These are phyloP conservation scores for Blastobotrys illinoisensis DNA, from an alignment of 1,139 yeast species.

Conservation along the genomic window DNA sequence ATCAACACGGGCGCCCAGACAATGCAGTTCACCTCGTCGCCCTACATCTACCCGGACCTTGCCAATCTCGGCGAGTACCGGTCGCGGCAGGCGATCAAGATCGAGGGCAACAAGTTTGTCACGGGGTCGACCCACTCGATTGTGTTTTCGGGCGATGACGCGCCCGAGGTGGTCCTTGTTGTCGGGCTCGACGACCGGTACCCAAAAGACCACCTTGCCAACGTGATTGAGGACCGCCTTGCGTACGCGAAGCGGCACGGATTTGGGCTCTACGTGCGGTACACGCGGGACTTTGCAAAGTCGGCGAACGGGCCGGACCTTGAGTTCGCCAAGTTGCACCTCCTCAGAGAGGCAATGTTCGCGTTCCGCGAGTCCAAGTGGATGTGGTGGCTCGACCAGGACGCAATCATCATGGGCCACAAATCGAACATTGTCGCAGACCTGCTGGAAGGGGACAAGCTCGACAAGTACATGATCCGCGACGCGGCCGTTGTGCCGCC, in stretches of 20 bases:
- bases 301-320: slow-evolving; percentile 19
- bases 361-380: slow-evolving; percentile 84
- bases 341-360: slow-evolving; percentile 78
- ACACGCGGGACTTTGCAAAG: slow-evolving; percentile 67
- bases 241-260: slow-evolving; percentile 71
- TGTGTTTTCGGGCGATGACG: slow-evolving; percentile 16
- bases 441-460: slow-evolving; percentile 46
- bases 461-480: slow-evolving; percentile 56
- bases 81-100: slow-evolving; percentile 24
- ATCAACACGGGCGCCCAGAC: slow-evolving; percentile 24
- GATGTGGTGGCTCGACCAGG: slow-evolving; percentile 83
- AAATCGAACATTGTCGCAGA: slow-evolving; percentile 45
- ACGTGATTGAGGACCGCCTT: slow-evolving; percentile 71
- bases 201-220: slow-evolving; percentile 35
- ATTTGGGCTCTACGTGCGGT: slow-evolving; percentile 75
- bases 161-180: slow-evolving; percentile 25
- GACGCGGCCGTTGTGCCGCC: slow-evolving; percentile 50
- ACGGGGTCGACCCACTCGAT: slow-evolving; percentile 23
- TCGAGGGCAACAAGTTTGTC: slow-evolving; percentile 24
- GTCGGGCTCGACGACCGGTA: slow-evolving; percentile 26
- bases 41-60: slow-evolving; percentile 27
- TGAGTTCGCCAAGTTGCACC: slow-evolving; percentile 54
- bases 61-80: slow-evolving; percentile 26
- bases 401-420: slow-evolving; percentile 65
- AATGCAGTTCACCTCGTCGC: slow-evolving; percentile 17